These are phyloP conservation scores for Scheffersomyces lignosus DNA, from an alignment of 805 yeast genomes.

Conservation along the genomic window DNA sequence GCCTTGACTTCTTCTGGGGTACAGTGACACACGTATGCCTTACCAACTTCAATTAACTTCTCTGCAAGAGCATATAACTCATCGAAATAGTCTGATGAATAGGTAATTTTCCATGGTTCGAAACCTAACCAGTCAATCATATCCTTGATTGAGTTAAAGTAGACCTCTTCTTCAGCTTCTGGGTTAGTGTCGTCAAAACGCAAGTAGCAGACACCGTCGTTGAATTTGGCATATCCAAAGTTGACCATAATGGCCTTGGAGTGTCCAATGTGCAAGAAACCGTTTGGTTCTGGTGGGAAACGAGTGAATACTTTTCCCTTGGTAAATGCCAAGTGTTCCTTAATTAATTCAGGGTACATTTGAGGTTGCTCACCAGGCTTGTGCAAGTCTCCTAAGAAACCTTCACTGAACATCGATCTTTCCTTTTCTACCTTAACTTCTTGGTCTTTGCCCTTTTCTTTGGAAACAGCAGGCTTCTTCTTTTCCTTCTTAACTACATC, in stretches of 20 bases:
- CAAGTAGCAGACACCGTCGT: slow-evolving; percentile 85
- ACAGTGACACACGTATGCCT: slow-evolving; percentile 92
- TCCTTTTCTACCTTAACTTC: slow-evolving; percentile 13
- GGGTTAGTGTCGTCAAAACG: slow-evolving; percentile 98
- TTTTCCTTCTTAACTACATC: slow-evolving; percentile 80
- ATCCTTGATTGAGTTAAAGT: slow-evolving; percentile 77
- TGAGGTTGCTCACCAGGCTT: slow-evolving; percentile 96
- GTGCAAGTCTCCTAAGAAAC: slow-evolving; percentile 92
- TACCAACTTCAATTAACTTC: slow-evolving; percentile 63
- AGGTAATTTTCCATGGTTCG: slow-evolving; percentile 89
- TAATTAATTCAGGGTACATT: slow-evolving; percentile 79
- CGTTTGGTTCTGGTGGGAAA: slow-evolving; percentile 99
- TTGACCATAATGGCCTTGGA: slow-evolving; percentile 97
- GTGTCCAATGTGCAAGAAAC: slow-evolving; percentile 96
- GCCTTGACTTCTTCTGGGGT: slow-evolving; percentile 87
- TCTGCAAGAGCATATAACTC: slow-evolving; percentile 87
- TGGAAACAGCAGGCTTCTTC: slow-evolving; percentile 37
- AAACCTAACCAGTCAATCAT: slow-evolving; percentile 95
- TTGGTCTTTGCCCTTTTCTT: slow-evolving; percentile 9
- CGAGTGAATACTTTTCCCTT: slow-evolving; percentile 86
- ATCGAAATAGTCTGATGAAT: slow-evolving; percentile 95
- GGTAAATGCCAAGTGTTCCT: slow-evolving; percentile 74
- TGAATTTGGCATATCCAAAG: slow-evolving; percentile 91
- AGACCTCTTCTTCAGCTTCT: slow-evolving; percentile 95
- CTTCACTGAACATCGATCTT: slow-evolving; percentile 89